Percentiles rank a stretch among this genome's conserved stretches.
These are phyloP conservation scores for Suillus placidus DNA, from an alignment of 768 basidiomycete species.

Conservation along the genomic window DNA sequence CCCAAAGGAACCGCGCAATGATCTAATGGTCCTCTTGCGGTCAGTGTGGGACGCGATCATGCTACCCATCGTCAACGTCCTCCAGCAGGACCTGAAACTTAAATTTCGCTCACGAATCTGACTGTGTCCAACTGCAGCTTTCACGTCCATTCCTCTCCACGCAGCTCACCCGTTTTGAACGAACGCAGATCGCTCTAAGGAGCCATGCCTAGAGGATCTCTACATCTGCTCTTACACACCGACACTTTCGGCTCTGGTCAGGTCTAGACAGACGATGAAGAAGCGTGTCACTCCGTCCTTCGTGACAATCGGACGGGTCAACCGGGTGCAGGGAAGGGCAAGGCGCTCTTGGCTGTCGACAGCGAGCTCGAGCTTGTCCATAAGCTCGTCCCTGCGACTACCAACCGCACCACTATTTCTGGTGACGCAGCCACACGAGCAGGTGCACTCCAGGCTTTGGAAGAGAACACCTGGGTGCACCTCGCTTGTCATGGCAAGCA, in stretches of 20 bases:
- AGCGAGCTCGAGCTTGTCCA: conserved; percentile 19
- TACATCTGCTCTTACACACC: conserved; percentile 18
- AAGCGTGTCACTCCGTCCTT: background rate
- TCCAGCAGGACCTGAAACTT: background rate
- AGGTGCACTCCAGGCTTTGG: background rate
- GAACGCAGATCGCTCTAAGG: conserved; percentile 7
- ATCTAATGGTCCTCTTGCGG: conserved; percentile 7
- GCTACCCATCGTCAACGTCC: conserved; percentile 1
- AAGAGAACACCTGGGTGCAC: conserved; percentile 19
- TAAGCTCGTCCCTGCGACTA: conserved; percentile 18
- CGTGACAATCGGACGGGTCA: conserved; percentile 9
- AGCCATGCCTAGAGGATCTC: conserved; percentile 6
- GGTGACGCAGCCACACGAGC: background rate
- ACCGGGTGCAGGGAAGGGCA: conserved; percentile 2
- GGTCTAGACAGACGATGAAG: conserved; percentile 7
- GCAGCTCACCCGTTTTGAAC: conserved; percentile 32
- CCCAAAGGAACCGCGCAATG: conserved; percentile 16
- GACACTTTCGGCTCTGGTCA: conserved; percentile 12
- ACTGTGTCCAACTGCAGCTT: conserved; percentile 15
- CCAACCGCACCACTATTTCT: background rate
- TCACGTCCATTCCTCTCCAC: conserved; percentile 16
- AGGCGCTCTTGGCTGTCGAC: background rate
- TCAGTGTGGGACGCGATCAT: conserved; percentile 6
- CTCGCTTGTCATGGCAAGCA: conserved; percentile 25
- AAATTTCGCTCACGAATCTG: conserved; percentile 1